Evolutionary conservation across 2,329 filamentous ascomycete genomes (phyloP), one percentile per base, ranked within the genome.

Genomic region (Ophiosphaerella korrae): DNA sequence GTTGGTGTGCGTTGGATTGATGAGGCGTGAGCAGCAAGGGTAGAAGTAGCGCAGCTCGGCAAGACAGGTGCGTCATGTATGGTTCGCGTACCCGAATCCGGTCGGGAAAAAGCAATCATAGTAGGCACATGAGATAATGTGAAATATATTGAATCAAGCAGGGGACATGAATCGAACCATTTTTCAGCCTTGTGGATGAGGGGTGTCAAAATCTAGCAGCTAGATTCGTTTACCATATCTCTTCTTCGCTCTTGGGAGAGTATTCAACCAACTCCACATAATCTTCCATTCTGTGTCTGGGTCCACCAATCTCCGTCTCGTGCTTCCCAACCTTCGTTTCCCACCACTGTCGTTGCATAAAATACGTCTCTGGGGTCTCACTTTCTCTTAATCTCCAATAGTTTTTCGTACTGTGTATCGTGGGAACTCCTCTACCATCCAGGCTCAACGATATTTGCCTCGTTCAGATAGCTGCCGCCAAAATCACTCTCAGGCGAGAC

Each of bases 341-440:
- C 66, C 3, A 71, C 67, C 5, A 54, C 62, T 7, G 62, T 62
- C 2, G 57, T 61, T 2, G 55, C 65, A 38, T 66, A 71, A 45
- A 72, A 72, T 13, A 72, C 26, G 32, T 45, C 45, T 9, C 53
- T 56, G 3, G 67, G 64, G 58, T 72, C 70, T 55, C 61, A 66
- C 36, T 67, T 66, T 42, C 57, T 57, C 57, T 71, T 70, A 8
- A 71, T 48, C 3, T 44, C 39, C 29, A 68, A 37, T 35, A 73
- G 34, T 24, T 50, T 57, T 2, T 52, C 36, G 43, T 72, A 71
- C 35, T 70, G 58, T 16, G 21, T 14, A 1, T 65, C 65, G 50
- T 55, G 69, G 33, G 65, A 69, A 1, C 43, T 58, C 2, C 50
- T 29, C 45, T 66, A 54, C 51, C 60, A 70, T 14, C 60, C 51